These are phyloP conservation scores for Phalaenopsis aphrodite DNA, from an alignment of 106 monocot species.

Conservation along the genomic window DNA sequence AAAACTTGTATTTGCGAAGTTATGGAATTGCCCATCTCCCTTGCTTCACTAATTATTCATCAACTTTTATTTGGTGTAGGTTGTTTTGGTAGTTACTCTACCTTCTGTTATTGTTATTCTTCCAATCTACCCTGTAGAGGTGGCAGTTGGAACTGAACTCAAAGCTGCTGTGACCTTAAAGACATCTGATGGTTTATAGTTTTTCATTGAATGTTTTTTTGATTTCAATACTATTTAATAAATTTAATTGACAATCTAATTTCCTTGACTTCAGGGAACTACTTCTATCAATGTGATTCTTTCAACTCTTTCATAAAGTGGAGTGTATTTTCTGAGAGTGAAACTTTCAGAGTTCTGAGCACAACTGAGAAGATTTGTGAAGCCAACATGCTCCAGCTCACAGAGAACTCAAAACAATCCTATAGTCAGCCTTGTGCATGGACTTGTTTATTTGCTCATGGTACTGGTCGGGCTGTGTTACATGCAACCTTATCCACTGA, in stretches of 20 bases:
- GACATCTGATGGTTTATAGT: constrained; percentile 56
- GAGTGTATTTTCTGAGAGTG: constrained; percentile 63
- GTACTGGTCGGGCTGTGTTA: constrained; percentile 55
- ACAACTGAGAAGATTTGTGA: constrained; percentile 14
- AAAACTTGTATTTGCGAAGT: neutral
- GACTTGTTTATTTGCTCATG: constrained; percentile 52
- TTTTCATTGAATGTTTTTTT: constrained; percentile 3
- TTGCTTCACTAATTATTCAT: neutral
- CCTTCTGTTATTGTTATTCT: constrained; percentile 65
- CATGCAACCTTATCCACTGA: constrained; percentile 60
- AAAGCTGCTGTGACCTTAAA: constrained; percentile 61
- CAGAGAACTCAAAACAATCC: constrained; percentile 11
- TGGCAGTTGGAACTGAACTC: constrained; percentile 53
- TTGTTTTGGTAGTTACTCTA: constrained; percentile 62
- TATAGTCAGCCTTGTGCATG: constrained; percentile 53
- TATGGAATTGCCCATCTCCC: neutral
- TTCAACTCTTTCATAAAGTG: constrained; percentile 58
- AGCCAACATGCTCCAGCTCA: constrained; percentile 12
- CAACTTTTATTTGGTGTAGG: constrained; percentile 21
- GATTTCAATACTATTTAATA: constrained; percentile 3
- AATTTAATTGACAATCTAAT: neutral
- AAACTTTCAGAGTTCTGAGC: constrained; percentile 48
- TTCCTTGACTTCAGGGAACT: constrained; percentile 35
- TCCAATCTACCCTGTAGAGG: constrained; percentile 73
- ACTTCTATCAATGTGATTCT: constrained; percentile 65